Percentiles rank a stretch among this genome's conserved stretches.
Conservation (phyloP, 495 filamentous ascomycete species). For the Antarctomyces pellizariae region DNA sequence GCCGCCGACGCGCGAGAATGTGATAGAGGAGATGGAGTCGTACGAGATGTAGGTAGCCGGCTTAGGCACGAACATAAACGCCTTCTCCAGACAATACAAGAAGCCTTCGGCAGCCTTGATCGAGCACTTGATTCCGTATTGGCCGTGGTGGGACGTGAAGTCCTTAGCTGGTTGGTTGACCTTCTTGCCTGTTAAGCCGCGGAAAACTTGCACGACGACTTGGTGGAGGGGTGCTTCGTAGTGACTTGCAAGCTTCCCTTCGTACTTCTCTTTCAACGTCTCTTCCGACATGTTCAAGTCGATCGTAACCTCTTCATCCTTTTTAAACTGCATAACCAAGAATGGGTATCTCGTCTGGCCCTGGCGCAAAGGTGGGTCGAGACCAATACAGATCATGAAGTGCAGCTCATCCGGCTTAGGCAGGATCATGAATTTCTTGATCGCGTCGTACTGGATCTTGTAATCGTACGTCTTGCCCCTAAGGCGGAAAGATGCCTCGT, state of each 20-base stretch:
- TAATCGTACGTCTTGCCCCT: conserved; percentile 99
- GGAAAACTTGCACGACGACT: conserved; percentile 86
- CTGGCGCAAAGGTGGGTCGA: conserved; percentile 90
- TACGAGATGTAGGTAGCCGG: conserved; percentile 90
- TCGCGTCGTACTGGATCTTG: conserved; percentile 92
- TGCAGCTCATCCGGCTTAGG: conserved; percentile 95
- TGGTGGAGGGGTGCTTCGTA: conserved; percentile 84
- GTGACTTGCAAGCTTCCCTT: conserved; percentile 60
- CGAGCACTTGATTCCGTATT: conserved; percentile 93
- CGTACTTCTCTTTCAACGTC: conserved; percentile 62
- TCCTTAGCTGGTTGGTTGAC: conserved; percentile 82
- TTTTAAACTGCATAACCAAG: conserved; percentile 97
- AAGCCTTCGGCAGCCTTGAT: conserved; percentile 98
- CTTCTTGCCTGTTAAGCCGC: conserved; percentile 80
- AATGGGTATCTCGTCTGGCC: conserved; percentile 98
- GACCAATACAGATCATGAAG: conserved; percentile 78
- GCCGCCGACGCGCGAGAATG: conserved; percentile 87
- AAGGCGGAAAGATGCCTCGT: conserved; percentile 89
- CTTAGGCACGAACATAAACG: conserved; percentile 97
- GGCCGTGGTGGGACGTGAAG: conserved; percentile 77
- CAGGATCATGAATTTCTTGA: conserved; percentile 97
- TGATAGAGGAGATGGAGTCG: conserved; percentile 70
- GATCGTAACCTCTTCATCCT: conserved; percentile 89
- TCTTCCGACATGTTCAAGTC: conserved; percentile 94
- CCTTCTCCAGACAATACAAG: conserved; percentile 91